Conservation (phyloP, 1,284 basidiomycete species). For the Ceratorhiza oryzae-sativae region DNA sequence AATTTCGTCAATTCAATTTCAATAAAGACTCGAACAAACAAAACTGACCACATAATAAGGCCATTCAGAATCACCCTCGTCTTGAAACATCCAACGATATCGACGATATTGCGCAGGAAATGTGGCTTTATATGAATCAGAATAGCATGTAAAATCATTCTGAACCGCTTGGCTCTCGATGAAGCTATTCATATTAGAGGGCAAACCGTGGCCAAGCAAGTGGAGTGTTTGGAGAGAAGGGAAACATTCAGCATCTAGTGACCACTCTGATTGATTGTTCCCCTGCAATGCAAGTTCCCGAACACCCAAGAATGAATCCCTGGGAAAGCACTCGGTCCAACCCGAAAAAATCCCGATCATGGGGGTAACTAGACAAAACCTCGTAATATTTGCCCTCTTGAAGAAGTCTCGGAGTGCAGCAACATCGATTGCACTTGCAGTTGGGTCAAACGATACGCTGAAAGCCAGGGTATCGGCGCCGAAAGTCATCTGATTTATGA, state of each 20-base stretch:
- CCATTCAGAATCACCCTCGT: slow-evolving; percentile 1
- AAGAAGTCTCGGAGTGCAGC: background rate
- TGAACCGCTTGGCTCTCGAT: background rate
- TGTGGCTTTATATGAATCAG: too few relatives aligned
- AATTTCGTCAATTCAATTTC: too few relatives aligned
- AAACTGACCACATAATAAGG: background rate
- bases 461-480: background rate
- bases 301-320: background rate
- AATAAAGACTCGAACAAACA: too few relatives aligned
- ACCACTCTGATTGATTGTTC: background rate
- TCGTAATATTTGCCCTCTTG: background rate
- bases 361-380: background rate
- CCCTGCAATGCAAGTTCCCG: background rate
- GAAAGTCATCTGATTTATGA: background rate
- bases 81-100: background rate
- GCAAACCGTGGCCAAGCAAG: background rate
- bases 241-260: background rate
- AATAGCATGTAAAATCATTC: background rate
- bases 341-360: too few relatives aligned
- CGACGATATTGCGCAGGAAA: background rate
- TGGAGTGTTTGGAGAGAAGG: slow-evolving; percentile 9
- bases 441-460: background rate
- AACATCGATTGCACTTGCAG: background rate
- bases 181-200: background rate
- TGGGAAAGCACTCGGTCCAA: background rate